Evolutionary conservation across 1,139 yeast species (phyloP).

Genomic region (Yamadazyma atmosphaerica): DNA sequence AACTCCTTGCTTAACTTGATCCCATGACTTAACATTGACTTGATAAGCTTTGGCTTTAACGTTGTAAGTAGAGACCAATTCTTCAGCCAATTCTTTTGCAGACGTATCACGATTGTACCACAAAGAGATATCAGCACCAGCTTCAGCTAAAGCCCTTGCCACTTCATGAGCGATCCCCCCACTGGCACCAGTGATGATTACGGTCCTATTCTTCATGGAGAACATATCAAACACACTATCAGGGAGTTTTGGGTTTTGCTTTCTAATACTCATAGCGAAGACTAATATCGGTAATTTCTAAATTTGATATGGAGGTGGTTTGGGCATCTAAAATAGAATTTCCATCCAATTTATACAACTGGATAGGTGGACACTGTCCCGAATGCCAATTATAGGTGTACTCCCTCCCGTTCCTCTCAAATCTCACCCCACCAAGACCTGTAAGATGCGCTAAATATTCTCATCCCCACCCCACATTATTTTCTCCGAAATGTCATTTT

Average conservation of each 20-base stretch:
- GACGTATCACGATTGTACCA: constrained; percentile 41
- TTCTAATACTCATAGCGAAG: constrained; percentile 12
- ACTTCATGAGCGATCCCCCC: constrained; percentile 79
- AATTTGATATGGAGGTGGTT: too few species aligned
- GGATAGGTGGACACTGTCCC: too few species aligned
- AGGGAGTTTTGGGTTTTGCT: constrained; percentile 24
- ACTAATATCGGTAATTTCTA: too few species aligned
- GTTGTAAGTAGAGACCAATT: constrained; percentile 55
- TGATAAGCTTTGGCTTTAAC: constrained; percentile 66
- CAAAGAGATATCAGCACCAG: constrained; percentile 63
- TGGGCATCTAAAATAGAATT: too few species aligned
- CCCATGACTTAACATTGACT: constrained; percentile 61
- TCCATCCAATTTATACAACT: too few species aligned
- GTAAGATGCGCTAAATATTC: too few species aligned
- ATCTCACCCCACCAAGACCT: too few species aligned
- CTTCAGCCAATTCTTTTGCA: constrained; percentile 61
- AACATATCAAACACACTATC: constrained; percentile 46
- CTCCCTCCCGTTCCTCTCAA: too few species aligned
- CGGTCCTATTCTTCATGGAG: constrained; percentile 72
- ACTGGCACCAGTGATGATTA: constrained; percentile 80
- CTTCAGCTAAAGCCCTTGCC: constrained; percentile 80
- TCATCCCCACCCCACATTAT: too few species aligned
- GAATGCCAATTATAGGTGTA: too few species aligned
- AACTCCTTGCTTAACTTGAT: constrained; percentile 48
- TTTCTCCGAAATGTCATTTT: too few species aligned